These are phyloP conservation scores for Colletotrichum sp. DNA, from an alignment of 2,329 filamentous ascomycete genomes.

Conservation along the genomic window DNA sequence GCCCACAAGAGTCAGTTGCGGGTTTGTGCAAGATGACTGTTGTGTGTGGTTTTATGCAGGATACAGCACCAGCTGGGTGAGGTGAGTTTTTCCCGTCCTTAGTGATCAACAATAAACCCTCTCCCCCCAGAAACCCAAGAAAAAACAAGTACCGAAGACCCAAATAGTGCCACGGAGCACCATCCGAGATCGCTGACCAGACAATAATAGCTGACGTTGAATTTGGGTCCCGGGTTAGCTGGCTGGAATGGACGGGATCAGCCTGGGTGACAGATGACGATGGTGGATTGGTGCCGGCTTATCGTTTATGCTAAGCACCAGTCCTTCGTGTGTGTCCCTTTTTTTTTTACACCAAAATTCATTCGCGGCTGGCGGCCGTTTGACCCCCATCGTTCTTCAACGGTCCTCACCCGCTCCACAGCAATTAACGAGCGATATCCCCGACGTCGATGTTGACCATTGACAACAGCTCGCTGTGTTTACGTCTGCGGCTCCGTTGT, in stretches of 20 bases:
- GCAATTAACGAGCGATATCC: background rate
- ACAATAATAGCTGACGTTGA: slow-evolving; percentile 6
- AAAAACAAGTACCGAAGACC: background rate
- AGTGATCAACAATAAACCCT: background rate
- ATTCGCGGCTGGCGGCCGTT: background rate
- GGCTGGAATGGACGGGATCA: background rate
- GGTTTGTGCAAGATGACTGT: background rate
- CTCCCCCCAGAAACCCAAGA: background rate
- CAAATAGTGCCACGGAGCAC: too few relatives aligned
- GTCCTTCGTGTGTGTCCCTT: background rate
- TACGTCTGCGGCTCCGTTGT: slow-evolving; percentile 7
- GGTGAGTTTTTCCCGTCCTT: background rate
- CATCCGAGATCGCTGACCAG: background rate
- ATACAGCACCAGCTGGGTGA: background rate
- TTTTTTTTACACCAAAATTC: background rate
- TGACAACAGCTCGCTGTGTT: background rate
- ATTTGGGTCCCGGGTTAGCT: background rate
- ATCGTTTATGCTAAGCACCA: slow-evolving; percentile 6
- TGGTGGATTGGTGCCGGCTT: background rate
- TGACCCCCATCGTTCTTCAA: slow-evolving; percentile 11
- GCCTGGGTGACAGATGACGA: slow-evolving; percentile 12
- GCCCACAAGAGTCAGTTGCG: background rate
- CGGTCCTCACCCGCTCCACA: background rate
- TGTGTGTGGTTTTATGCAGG: background rate
- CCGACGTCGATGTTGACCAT: background rate